phyloP scores from a whole-genome alignment of 306 rosid genomes.

The Acacia confusa region DNA sequence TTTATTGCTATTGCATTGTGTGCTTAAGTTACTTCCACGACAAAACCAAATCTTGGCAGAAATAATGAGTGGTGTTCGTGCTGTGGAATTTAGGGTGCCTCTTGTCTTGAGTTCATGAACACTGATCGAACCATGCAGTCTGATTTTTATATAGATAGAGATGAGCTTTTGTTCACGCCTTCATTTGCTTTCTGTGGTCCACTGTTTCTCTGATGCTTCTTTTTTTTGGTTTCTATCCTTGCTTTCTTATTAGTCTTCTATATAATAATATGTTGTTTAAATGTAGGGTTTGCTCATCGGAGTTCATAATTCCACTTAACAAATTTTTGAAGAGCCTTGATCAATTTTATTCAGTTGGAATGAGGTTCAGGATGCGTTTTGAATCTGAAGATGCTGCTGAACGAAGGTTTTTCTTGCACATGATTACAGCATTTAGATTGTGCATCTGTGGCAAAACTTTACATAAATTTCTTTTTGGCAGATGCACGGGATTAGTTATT shows the following conservation, averaged over 20 bases:
- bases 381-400: constrained; percentile 91
- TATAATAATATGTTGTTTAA: not conserved
- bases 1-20: too few species aligned
- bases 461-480: constrained; percentile 32
- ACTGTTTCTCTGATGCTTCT: not conserved
- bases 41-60: not conserved
- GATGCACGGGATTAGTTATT: constrained; percentile 75
- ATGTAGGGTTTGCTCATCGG: constrained; percentile 77
- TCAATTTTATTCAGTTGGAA: constrained; percentile 70
- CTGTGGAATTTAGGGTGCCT: not conserved
- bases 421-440: constrained; percentile 1
- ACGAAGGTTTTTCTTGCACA: constrained; percentile 56
- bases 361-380: constrained; percentile 88
- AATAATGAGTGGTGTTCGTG: not conserved
- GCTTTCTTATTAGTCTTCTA: not conserved
- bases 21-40: not conserved
- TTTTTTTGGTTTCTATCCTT: not conserved
- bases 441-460: not conserved
- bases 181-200: not conserved
- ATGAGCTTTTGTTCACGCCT: not conserved
- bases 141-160: not conserved
- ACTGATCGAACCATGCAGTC: not conserved
- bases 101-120: not conserved
- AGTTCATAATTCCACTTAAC: constrained; percentile 69
- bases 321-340: constrained; percentile 71